These are phyloP conservation scores for Limonomyces culmigenus DNA, from an alignment of 1,284 basidiomycete genomes.

Conservation along the genomic window DNA sequence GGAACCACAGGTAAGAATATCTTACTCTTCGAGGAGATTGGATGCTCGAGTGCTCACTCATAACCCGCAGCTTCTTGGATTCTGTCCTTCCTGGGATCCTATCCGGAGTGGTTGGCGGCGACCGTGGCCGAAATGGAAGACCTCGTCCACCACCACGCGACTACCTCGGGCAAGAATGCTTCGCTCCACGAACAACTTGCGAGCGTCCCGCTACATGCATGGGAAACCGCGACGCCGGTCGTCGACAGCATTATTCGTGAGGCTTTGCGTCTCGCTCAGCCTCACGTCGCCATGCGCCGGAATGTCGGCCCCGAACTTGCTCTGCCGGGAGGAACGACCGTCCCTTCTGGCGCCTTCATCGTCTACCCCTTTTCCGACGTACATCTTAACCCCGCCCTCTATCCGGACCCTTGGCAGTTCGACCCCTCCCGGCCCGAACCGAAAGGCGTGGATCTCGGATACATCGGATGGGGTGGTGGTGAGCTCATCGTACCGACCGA, in stretches of 20 bases:
- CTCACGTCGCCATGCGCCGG: slow-evolving; percentile 60
- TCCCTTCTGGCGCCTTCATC: slow-evolving; percentile 54
- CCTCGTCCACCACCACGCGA: slow-evolving; percentile 20
- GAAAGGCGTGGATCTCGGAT: slow-evolving; percentile 33
- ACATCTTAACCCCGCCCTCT: slow-evolving; percentile 49
- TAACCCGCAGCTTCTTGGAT: slow-evolving; percentile 42
- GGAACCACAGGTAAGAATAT: slow-evolving; percentile 39
- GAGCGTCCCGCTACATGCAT: slow-evolving; percentile 44
- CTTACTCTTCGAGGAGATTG: slow-evolving; percentile 6
- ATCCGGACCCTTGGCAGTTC: slow-evolving; percentile 58
- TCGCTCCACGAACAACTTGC: slow-evolving; percentile 28
- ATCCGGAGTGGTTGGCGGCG: slow-evolving; percentile 41
- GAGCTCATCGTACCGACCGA: slow-evolving; percentile 12
- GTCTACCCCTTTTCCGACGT: slow-evolving; percentile 65
- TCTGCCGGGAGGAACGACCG: slow-evolving; percentile 36
- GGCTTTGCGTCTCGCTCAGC: slow-evolving; percentile 58
- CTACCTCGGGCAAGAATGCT: background rate
- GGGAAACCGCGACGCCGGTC: slow-evolving; percentile 50
- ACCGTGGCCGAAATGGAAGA: slow-evolving; percentile 40
- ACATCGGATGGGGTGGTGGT: slow-evolving; percentile 67
- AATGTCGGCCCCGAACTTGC: slow-evolving; percentile 51
- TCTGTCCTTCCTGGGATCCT: slow-evolving; percentile 45
- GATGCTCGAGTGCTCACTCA: slow-evolving; percentile 7
- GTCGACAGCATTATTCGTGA: slow-evolving; percentile 56
- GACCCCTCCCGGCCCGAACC: slow-evolving; percentile 36